Percentiles rank a stretch among this genome's conserved stretches.
Evolutionary conservation across 129 eudicot genomes (phyloP).

Genomic region (Mikania micrantha): DNA sequence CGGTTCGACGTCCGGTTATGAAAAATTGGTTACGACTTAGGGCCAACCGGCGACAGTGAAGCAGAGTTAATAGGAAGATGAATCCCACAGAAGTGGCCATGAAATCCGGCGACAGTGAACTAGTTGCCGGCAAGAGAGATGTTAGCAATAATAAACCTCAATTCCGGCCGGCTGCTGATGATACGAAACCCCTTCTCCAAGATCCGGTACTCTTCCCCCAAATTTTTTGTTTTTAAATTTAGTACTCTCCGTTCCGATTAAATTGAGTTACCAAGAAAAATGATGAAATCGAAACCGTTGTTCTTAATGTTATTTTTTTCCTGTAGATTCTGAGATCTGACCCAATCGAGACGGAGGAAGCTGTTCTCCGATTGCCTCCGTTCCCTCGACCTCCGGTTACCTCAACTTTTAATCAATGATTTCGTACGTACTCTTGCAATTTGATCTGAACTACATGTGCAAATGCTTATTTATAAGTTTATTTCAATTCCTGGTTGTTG

Average conservation of each 20-base stretch:
- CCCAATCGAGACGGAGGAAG: conserved; percentile 86
- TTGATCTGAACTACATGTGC: not conserved
- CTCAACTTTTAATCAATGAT: conserved; percentile 12
- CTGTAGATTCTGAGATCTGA: conserved; percentile 76
- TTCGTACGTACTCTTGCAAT: not conserved
- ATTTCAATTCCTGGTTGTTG: not conserved
- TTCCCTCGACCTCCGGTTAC: conserved; percentile 40
- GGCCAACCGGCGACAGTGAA: no score
- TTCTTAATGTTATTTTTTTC: not conserved
- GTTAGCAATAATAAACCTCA: conserved; percentile 41
- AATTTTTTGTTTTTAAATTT: not conserved
- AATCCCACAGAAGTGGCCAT: conserved; percentile 14
- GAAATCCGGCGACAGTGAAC: conserved; percentile 24
- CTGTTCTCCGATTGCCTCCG: conserved; percentile 79
- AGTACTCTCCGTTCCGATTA: not conserved
- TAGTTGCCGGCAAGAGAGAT: conserved; percentile 14
- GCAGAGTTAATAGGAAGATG: not conserved
- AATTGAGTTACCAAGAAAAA: not conserved
- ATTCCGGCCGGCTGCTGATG: conserved; percentile 62
- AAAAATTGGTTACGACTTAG: no score
- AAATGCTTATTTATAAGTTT: not conserved
- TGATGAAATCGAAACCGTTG: not conserved
- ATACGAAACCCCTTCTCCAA: conserved; percentile 75
- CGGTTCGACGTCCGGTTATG: no score
- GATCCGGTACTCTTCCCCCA: conserved; percentile 58